phyloP scores from a whole-genome alignment of 306 rosid species.

The Casuarina glauca region DNA sequence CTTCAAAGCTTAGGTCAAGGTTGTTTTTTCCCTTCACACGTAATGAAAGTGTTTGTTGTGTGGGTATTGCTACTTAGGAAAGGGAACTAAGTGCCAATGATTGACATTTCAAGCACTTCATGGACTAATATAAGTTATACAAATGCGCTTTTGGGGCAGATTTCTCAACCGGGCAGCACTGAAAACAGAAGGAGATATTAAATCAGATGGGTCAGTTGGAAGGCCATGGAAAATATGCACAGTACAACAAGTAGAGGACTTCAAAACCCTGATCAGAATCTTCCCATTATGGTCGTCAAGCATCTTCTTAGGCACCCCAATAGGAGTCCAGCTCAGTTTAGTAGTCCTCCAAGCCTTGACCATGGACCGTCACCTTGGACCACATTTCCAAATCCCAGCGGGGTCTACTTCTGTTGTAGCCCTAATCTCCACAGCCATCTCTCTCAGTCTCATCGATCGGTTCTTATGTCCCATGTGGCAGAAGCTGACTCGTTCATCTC shows the following conservation, averaged over 20 bases:
- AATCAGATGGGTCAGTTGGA: neutral
- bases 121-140: neutral
- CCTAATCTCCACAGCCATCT: no score
- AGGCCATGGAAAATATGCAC: conserved; percentile 61
- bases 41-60: no score
- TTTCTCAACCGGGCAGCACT: conserved; percentile 34
- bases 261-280: conserved; percentile 45
- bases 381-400: conserved; percentile 52
- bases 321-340: conserved; percentile 30
- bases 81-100: no score
- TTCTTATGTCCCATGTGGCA: neutral
- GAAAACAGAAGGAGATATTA: no score
- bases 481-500: conserved; percentile 30
- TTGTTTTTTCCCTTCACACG: no score
- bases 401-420: conserved; percentile 26
- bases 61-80: no score
- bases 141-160: conserved; percentile 23
- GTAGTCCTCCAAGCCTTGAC: conserved; percentile 58
- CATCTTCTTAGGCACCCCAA: no score
- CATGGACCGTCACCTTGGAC: conserved; percentile 57
- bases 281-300: conserved; percentile 45
- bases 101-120: no score
- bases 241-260: conserved; percentile 57
- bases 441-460: no score
- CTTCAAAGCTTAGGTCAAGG: no score